These are phyloP conservation scores for Ophiocordyceps camponoti-saundersi DNA, from an alignment of 2,329 filamentous ascomycete genomes.

Conservation along the genomic window DNA sequence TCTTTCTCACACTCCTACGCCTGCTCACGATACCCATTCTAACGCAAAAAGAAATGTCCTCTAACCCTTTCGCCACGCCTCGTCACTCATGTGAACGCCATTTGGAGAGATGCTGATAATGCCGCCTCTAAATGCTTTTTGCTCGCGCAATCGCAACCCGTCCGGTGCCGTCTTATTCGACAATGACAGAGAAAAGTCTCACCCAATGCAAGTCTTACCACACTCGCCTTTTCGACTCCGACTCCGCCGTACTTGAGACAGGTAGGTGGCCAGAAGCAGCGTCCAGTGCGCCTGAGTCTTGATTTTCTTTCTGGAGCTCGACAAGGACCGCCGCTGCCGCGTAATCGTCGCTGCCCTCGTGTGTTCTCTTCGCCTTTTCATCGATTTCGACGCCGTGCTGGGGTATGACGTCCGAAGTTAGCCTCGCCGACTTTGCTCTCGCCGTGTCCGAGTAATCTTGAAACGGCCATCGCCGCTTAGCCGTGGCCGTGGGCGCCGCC, in stretches of 20 bases:
- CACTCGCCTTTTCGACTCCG: not conserved
- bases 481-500: not conserved
- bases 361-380: not conserved
- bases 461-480: not conserved
- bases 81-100: not conserved
- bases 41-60: not conserved
- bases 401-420: not conserved
- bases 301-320: not conserved
- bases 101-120: not conserved
- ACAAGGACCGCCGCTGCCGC: slow-evolving; percentile 1
- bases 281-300: not conserved
- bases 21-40: not conserved
- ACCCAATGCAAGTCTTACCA: not conserved
- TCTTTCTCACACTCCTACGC: not conserved
- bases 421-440: not conserved
- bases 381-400: not conserved
- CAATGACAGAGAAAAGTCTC: not conserved
- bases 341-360: not conserved
- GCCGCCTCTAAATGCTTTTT: no score
- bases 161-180: not conserved
- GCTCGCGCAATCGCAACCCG: not conserved
- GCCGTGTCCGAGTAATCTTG: not conserved
- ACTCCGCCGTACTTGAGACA: not conserved
- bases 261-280: not conserved
- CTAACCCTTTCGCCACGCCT: not conserved